A percentile compares a stretch with the other conserved stretches of the same genome.
Conservation (phyloP, 2,329 filamentous ascomycete genomes). For the Penicillium expansum region DNA sequence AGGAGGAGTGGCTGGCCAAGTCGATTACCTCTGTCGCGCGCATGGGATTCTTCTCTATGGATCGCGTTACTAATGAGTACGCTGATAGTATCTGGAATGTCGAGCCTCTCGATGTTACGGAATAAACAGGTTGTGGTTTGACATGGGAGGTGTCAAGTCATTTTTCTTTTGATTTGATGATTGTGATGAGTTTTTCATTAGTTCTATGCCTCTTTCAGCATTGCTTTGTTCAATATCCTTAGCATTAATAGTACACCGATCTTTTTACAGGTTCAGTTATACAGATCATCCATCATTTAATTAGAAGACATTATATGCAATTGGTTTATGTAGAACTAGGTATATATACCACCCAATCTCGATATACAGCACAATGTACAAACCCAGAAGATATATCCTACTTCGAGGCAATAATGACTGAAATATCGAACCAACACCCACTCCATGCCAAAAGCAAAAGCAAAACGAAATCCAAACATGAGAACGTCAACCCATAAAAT, state of each 20-base stretch:
- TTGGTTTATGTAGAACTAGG: not conserved
- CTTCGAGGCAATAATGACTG: not conserved
- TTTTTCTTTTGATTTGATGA: not conserved
- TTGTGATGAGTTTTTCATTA: not conserved
- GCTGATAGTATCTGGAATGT: conserved; percentile 97
- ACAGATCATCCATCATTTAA: not conserved
- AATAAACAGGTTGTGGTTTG: conserved; percentile 10
- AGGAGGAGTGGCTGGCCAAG: conserved; percentile 90
- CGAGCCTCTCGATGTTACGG: conserved; percentile 65
- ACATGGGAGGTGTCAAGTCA: not conserved
- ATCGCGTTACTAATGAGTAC: conserved; percentile 95
- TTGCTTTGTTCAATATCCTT: not conserved
- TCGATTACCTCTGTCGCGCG: conserved; percentile 81
- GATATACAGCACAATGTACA: not conserved
- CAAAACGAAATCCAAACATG: not conserved
- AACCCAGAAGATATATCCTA: not conserved
- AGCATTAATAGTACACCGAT: conserved; percentile 2
- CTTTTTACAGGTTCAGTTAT: not conserved
- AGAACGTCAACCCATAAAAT: not conserved
- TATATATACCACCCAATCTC: not conserved
- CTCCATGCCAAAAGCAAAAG: conserved; percentile 1
- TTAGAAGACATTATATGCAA: not conserved
- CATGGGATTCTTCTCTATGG: conserved; percentile 97
- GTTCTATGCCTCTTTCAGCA: not conserved
- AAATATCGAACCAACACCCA: conserved; percentile 1